Percentiles rank a stretch among this genome's conserved stretches.
These are phyloP conservation scores for Rhodomyrtus psidioides DNA, from an alignment of 441 rosid species.

Conservation along the genomic window DNA sequence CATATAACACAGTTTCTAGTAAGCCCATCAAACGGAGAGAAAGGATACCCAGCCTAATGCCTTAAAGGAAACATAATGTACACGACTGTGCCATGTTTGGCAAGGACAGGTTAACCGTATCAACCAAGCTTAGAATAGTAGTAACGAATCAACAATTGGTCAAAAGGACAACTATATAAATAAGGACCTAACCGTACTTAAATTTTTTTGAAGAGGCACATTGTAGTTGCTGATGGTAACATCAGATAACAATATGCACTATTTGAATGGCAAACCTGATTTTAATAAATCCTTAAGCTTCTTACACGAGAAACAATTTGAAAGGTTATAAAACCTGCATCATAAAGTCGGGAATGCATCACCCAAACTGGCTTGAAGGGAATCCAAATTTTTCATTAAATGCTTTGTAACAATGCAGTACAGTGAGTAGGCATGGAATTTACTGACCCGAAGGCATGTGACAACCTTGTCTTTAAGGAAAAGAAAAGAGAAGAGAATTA, in stretches of 20 bases:
- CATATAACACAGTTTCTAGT: background rate
- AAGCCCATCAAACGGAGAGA: background rate
- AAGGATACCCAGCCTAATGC: background rate
- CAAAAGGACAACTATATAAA: background rate
- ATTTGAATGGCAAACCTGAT: background rate
- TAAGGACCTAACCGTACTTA: background rate
- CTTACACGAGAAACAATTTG: background rate
- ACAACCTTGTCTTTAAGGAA: background rate
- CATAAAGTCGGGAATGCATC: background rate
- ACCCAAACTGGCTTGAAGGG: background rate
- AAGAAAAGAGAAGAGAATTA: background rate
- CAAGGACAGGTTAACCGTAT: background rate
- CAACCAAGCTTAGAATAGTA: background rate
- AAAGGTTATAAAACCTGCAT: background rate
- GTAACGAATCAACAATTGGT: background rate
- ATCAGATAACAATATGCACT: background rate
- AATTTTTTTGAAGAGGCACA: background rate
- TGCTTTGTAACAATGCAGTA: background rate
- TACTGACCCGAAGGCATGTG: background rate
- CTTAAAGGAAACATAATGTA: background rate
- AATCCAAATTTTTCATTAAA: background rate
- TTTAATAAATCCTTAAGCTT: background rate
- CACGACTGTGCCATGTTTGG: background rate
- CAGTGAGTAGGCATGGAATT: background rate
- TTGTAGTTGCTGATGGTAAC: background rate